Conservation (phyloP, 257 asterid genomes). For the Solanum virginianum region DNA sequence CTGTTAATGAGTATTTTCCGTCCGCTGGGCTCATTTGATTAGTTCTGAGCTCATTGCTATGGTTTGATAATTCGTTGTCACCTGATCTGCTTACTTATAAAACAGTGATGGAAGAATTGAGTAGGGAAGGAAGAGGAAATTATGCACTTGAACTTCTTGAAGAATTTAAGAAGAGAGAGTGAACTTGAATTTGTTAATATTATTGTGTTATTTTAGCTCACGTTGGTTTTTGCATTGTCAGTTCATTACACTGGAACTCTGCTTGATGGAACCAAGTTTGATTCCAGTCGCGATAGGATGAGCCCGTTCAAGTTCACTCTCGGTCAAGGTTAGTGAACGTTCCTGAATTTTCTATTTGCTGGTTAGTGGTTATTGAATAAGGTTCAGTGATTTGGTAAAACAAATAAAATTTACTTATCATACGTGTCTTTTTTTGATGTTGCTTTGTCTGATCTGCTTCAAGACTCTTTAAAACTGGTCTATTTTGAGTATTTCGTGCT, state of each 20-base stretch:
- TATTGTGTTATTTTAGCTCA: neutral
- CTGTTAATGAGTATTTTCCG: neutral
- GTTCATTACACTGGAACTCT: conserved; percentile 66
- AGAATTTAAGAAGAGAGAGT: conserved; percentile 49
- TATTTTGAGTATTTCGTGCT: neutral
- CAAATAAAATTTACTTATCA: neutral
- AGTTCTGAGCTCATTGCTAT: neutral
- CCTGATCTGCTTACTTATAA: conserved; percentile 74
- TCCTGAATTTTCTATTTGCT: neutral
- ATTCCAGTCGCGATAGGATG: conserved; percentile 60
- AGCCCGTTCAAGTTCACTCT: conserved; percentile 55
- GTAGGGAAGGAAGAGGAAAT: conserved; percentile 70
- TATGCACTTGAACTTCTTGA: conserved; percentile 72
- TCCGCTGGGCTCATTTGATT: neutral
- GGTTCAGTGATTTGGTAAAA: neutral
- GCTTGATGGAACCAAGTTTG: conserved; percentile 66
- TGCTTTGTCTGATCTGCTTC: neutral
- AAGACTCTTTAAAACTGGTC: neutral
- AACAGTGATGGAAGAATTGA: conserved; percentile 75
- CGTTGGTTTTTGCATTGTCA: neutral
- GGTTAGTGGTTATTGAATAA: neutral
- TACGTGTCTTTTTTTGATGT: neutral
- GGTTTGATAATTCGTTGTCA: conserved; percentile 32
- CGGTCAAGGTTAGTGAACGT: conserved; percentile 45
- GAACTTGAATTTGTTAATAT: neutral